Base-by-base conservation (phyloP, 306 rosid species). In the Citrullus amarus region DNA sequence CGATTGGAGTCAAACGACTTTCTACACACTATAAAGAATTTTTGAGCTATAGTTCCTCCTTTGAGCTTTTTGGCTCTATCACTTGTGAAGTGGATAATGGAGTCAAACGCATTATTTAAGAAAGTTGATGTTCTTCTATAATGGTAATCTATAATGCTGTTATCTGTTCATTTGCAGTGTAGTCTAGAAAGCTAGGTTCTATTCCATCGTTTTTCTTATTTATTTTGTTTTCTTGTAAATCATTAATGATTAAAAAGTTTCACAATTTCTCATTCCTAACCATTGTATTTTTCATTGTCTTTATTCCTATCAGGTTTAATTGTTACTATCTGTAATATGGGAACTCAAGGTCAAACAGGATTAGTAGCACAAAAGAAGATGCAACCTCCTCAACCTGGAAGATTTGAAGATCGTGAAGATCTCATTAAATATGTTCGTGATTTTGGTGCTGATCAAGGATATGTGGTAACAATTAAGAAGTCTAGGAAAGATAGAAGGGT, bases 381-480 rank as follows among this genome's bases (percentile, higher is more conserved):
- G 91, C 87, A 83, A 79, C 86, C 93, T 76, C 96, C 91, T 48
- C 86, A 86, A 46, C 48, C 91, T 25, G 84, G 87, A 79, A 80
- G 86, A 54, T 91, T 91, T 81, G 86, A 83, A 78, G 90, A 87
- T 79, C 93, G 93, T 58, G 96, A 91, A 83, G 91, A 89, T 28
- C 96, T 91, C 79, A 87, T 91, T 68, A 89, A 82, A 55, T 78
- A 89, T 84, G 93, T 86, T 55, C 91, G 91, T 50, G 90, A 91
- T 38, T 89, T 89, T 82, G 96, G 96, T 68, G 93, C 93, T 44
- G 76, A 77, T 89, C 91, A 91, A 79, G 93, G 96, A 79, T 91
- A 91, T 81, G 91, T 89, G 58, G 96, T 91, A 85, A 91, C 96
- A 59, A 91, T 91, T 82, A 91, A 91, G 85, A 91, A 91, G 86